Percentiles rank a stretch among this genome's conserved stretches.
Evolutionary conservation across 306 rosid genomes (phyloP).

Genomic region (Lathyrus oleraceus): DNA sequence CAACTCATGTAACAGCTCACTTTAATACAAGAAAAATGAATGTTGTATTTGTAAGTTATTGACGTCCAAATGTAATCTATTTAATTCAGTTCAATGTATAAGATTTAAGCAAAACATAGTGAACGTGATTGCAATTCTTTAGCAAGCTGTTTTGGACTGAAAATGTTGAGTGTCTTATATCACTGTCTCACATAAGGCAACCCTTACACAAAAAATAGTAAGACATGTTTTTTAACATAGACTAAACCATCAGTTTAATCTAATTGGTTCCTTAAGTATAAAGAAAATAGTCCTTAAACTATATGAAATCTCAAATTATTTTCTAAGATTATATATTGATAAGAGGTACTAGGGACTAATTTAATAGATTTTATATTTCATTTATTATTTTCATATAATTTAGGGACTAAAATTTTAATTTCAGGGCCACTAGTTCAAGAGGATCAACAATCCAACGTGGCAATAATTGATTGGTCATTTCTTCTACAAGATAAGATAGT

Average conservation of each 20-base stretch:
- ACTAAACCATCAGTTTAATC: no score
- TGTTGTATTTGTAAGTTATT: conserved; percentile 21
- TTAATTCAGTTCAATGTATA: background rate
- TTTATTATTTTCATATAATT: no score
- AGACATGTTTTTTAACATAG: no score
- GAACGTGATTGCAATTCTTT: conserved; percentile 11
- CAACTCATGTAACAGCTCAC: conserved; percentile 18
- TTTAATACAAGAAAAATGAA: background rate
- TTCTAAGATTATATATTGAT: no score
- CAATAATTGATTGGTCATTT: conserved; percentile 33
- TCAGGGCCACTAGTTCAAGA: conserved; percentile 23
- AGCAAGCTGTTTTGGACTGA: background rate
- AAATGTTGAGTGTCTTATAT: background rate
- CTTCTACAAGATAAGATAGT: conserved; percentile 42
- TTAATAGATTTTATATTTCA: no score
- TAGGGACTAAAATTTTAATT: no score
- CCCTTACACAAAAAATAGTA: no score
- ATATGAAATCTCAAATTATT: no score
- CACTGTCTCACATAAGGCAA: no score
- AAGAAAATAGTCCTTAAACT: no score
- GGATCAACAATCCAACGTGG: conserved; percentile 41
- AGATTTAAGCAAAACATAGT: background rate
- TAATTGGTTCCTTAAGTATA: no score
- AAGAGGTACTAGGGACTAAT: no score
- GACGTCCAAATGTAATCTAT: conserved; percentile 26